These are phyloP conservation scores for Quercus aquifolioides DNA, from an alignment of 306 rosid genomes.

Conservation along the genomic window DNA sequence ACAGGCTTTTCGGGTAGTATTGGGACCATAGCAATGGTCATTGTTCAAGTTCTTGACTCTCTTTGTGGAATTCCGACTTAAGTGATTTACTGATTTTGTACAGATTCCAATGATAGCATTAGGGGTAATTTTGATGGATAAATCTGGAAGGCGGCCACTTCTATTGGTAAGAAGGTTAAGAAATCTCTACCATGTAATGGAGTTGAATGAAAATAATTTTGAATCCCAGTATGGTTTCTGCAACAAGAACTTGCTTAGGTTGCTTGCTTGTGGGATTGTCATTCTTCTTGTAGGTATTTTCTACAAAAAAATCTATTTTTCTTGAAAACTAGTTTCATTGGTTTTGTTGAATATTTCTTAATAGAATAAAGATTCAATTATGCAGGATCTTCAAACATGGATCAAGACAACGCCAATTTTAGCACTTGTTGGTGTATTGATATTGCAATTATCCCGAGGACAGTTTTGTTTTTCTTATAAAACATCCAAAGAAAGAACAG, in stretches of 20 bases:
- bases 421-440: conserved; percentile 76
- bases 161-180: conserved; percentile 42
- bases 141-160: conserved; percentile 67
- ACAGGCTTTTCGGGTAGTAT: conserved; percentile 73
- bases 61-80: conserved; percentile 5
- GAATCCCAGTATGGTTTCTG: conserved; percentile 41
- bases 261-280: conserved; percentile 57
- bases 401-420: conserved; percentile 38
- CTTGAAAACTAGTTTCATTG: not conserved
- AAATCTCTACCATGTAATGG: not conserved
- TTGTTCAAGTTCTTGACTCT: conserved; percentile 60
- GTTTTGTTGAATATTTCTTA: not conserved
- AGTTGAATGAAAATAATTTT: conserved; percentile 4
- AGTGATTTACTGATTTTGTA: not conserved
- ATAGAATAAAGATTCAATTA: not conserved
- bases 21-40: conserved; percentile 71
- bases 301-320: not conserved
- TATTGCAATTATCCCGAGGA: conserved; percentile 19
- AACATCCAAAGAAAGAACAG: not conserved
- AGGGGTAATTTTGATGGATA: conserved; percentile 58
- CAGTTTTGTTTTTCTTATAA: not conserved
- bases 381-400: conserved; percentile 46
- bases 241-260: conserved; percentile 71
- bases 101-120: conserved; percentile 63
- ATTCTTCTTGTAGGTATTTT: conserved; percentile 58